phyloP scores from a whole-genome alignment of 139 green algal genomes.

The Volvox africanus region DNA sequence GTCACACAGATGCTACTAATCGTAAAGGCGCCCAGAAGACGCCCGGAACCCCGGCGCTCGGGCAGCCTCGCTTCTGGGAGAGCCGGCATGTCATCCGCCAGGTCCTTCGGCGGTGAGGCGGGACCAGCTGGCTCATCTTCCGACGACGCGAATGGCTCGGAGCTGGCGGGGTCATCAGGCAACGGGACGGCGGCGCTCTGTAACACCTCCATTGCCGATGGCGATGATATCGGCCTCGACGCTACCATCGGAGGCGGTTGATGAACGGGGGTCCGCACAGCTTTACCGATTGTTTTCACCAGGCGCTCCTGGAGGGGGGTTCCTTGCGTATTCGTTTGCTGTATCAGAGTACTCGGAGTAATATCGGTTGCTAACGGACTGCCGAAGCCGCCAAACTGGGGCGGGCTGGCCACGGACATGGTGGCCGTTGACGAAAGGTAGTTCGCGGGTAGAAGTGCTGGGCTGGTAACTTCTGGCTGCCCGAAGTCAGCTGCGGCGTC shows the following conservation, averaged over 20 bases:
- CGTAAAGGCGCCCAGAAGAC: not conserved
- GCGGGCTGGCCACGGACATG: not conserved
- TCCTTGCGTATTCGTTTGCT: not conserved
- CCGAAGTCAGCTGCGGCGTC: not conserved
- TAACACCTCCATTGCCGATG: not conserved
- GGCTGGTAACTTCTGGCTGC: slow-evolving; percentile 9
- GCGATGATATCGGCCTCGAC: not conserved
- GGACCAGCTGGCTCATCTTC: not conserved
- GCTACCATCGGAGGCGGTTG: not conserved
- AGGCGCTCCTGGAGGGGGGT: slow-evolving; percentile 30
- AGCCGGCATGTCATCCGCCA: not conserved
- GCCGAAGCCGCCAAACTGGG: not conserved
- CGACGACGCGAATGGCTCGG: slow-evolving; percentile 25
- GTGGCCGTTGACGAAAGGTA: not conserved
- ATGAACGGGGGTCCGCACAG: not conserved
- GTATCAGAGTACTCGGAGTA: not conserved
- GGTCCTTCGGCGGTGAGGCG: not conserved
- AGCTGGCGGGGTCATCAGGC: slow-evolving; percentile 7
- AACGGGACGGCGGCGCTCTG: not conserved
- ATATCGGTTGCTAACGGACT: not conserved
- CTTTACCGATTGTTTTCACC: slow-evolving; percentile 13
- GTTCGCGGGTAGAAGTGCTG: not conserved
- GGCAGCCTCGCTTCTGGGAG: not conserved
- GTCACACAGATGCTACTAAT: not conserved
- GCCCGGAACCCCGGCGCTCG: too few relatives aligned